These are phyloP conservation scores for Brassica juncea DNA, from an alignment of 345 rosid species.

Conservation along the genomic window DNA sequence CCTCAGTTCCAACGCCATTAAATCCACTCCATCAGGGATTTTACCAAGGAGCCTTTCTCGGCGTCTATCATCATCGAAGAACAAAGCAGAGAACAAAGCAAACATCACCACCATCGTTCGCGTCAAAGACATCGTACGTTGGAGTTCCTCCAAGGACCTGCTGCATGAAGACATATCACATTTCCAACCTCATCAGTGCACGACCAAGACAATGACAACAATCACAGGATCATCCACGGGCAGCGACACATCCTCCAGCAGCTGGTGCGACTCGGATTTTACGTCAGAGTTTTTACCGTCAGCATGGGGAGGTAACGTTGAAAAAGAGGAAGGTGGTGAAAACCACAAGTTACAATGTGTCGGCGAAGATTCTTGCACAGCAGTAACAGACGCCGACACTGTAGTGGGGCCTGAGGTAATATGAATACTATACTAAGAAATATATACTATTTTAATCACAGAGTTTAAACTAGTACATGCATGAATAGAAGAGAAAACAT, in stretches of 20 bases:
- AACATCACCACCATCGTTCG: conserved; percentile 39
- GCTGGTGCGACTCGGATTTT: conserved; percentile 88
- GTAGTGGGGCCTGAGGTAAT: conserved; percentile 59
- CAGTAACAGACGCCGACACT: conserved; percentile 34
- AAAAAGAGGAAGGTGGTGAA: conserved; percentile 22
- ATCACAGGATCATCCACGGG: conserved; percentile 46
- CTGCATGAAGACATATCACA: conserved; percentile 47
- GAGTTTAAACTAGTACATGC: conserved; percentile 23
- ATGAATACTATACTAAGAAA: conserved; percentile 30
- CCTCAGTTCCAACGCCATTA: conserved; percentile 43
- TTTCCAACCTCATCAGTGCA: conserved; percentile 34
- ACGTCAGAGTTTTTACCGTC: conserved; percentile 62
- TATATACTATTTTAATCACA: background rate
- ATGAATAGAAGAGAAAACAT: conserved; percentile 14
- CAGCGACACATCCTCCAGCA: conserved; percentile 50
- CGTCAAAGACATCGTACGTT: conserved; percentile 79
- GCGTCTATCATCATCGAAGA: conserved; percentile 34
- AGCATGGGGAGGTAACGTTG: conserved; percentile 43
- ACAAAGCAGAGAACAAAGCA: conserved; percentile 9
- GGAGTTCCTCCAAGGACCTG: conserved; percentile 77
- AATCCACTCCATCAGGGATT: conserved; percentile 46
- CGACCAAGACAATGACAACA: conserved; percentile 31
- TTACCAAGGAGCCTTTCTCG: conserved; percentile 59
- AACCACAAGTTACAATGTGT: conserved; percentile 47
- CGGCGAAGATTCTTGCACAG: conserved; percentile 51